phyloP scores from a whole-genome alignment of 192 early-diverging fungal species.

The Mortierella antarctica region DNA sequence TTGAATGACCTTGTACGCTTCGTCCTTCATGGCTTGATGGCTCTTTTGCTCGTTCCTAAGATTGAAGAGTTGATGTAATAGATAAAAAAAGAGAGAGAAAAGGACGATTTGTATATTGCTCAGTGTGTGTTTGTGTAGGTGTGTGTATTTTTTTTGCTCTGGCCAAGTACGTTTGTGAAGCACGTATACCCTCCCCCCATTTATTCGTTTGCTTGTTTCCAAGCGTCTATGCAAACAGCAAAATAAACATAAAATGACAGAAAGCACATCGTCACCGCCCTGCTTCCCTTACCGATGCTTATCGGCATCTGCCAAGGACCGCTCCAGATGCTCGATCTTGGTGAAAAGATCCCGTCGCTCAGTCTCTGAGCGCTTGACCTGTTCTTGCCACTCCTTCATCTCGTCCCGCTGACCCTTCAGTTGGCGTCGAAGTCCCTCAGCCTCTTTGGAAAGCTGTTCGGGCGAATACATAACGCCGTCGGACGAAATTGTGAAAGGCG shows the following conservation, averaged over 20 bases:
- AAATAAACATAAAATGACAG: not conserved
- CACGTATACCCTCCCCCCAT: too few species aligned
- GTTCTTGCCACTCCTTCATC: slow-evolving; percentile 38
- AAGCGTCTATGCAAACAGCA: not conserved
- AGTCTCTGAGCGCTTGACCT: slow-evolving; percentile 23
- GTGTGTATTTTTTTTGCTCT: too few species aligned
- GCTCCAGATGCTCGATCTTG: slow-evolving; percentile 30
- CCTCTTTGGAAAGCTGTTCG: slow-evolving; percentile 26
- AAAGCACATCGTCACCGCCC: not conserved
- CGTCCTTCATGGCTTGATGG: slow-evolving; percentile 43
- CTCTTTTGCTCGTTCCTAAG: slow-evolving; percentile 36
- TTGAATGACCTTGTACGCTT: slow-evolving; percentile 40
- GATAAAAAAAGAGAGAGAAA: not conserved
- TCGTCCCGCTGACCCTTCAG: slow-evolving; percentile 39
- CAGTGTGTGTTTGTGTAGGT: too few species aligned
- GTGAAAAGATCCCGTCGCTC: slow-evolving; percentile 22
- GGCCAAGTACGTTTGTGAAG: too few species aligned
- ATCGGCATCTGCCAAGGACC: slow-evolving; percentile 21
- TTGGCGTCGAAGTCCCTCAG: slow-evolving; percentile 35
- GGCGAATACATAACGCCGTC: not conserved
- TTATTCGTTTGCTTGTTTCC: not conserved
- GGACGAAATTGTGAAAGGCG: not conserved
- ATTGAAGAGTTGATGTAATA: not conserved
- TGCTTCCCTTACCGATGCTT: slow-evolving; percentile 34
- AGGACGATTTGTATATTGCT: not conserved